Base-by-base conservation (phyloP, 2,329 filamentous ascomycete genomes). In the Colletotrichum magnum region DNA sequence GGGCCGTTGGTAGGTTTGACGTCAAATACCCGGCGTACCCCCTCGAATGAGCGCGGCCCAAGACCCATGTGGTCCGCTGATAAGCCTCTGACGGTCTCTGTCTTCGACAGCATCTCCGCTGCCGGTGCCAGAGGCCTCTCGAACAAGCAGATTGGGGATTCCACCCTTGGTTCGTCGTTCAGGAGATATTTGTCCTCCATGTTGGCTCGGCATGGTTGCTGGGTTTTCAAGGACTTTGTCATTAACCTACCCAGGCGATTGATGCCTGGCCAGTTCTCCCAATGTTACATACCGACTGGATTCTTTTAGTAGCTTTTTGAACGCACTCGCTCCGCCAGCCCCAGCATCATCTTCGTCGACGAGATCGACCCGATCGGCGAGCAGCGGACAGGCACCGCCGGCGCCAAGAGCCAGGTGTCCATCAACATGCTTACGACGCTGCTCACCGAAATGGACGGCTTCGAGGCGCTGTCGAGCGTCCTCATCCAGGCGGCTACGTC, bases 371-470 rank as follows among this genome's bases (percentile, higher is more conserved):
- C 93, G 5, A 95, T 98, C 71, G 93, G 80, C 75, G 91, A 82
- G 1, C 83, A 85, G 64, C 81, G 87, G 7, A 74, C 83, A 48
- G 83, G 85, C 21, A 79, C 87, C 21, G 21, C 21, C 15, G 84
- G 84, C 28, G 75, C 77, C 4, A 74, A 77, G 15, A 78, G 79
- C 53, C 76, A 75, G 45, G 80, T 82, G 24, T 89, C 91, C 1
- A 86, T 97, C 56, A 96, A 98, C 77, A 93, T 97, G 52, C 88
- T 98, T 15, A 95, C 94, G 0, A 97, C 95, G 2, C 83, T 98
- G 32, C 87, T 98, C 5, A 97, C 94, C 69, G 95, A 98, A 78
- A 97, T 98, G 92, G 95, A 98, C 77, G 95, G 95, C 54, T 97
- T 98, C 73, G 94, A 97, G 79, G 86, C 91, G 47, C 85, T 97